Evolutionary conservation across 441 rosid species (phyloP), one percentile per base, ranked within the genome.

Genomic region (Macaranga tanarius): DNA sequence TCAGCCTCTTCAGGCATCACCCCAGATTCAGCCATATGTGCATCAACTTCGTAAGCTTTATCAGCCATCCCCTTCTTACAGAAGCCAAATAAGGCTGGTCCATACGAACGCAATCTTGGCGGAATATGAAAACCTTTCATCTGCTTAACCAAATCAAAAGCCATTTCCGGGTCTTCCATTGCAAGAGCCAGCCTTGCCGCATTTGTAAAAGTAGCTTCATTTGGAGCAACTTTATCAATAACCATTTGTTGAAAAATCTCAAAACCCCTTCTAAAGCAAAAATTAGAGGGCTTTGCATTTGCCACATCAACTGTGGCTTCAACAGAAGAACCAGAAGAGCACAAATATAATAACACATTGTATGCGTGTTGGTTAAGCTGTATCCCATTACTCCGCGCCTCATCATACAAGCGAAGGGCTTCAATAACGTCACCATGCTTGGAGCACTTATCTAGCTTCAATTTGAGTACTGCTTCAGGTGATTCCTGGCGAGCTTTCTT

Each of bases 181-280:
- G 89, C 93, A 70, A 82, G 87, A 7, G 97, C 97, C 60, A 94
- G 79, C 76, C 97, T 89, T 34, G 97, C 96, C 45, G 81, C 79
- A 71, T 84, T 94, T 0, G 99, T 94, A 83, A 94, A 94, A 19
- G 97, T 90, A 69, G 99, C 89, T 76, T 94, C 99, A 71, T 87
- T 92, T 10, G 97, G 97, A 76, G 70, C 79, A 70, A 92, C 84
- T 76, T 88, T 83, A 64, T 87, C 88, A 50, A 69, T 76, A 70
- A 84, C 67, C 99, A 94, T 94, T 72, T 86, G 89, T 81, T 79
- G 86, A 71, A 86, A 90, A 75, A 94, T 92, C 83, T 88, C 94
- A 64, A 94, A 88, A 63, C 97, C 99, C 80, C 89, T 88, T 44
- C 80, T 81, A 40, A 82, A 74, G 22, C 82, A 85, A 69, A 85